Conservation (phyloP, 2,329 filamentous ascomycete genomes). For the Fusarium haematococcum region DNA sequence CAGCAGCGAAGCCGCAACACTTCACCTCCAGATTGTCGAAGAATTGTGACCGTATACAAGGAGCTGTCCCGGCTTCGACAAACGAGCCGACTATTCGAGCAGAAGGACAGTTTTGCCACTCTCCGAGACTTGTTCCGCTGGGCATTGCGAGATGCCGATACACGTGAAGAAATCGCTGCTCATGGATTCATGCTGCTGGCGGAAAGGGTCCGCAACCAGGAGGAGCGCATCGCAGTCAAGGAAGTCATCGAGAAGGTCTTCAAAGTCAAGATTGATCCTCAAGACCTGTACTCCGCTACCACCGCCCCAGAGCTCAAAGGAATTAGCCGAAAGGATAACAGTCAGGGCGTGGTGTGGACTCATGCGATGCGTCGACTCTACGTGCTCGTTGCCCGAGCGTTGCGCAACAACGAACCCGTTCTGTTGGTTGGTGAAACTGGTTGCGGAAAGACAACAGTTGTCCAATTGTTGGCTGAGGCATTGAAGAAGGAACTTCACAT, state of each 20-base stretch:
- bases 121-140: constrained; percentile 95
- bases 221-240: constrained; percentile 88
- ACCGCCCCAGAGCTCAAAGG: constrained; percentile 67
- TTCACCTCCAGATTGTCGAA: constrained; percentile 88
- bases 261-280: constrained; percentile 83
- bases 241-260: constrained; percentile 90
- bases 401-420: constrained; percentile 92
- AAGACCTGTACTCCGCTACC: constrained; percentile 75
- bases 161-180: constrained; percentile 85
- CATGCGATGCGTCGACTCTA: constrained; percentile 93
- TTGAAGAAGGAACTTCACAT: constrained; percentile 82
- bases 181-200: constrained; percentile 98
- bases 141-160: constrained; percentile 87
- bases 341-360: constrained; percentile 88
- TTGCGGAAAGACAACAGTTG: constrained; percentile 97
- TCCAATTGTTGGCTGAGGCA: constrained; percentile 89
- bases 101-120: constrained; percentile 97
- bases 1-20: constrained; percentile 88
- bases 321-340: constrained; percentile 59
- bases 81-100: constrained; percentile 91
- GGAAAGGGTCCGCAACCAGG: constrained; percentile 91
- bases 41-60: constrained; percentile 94
- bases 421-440: constrained; percentile 96
- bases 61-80: constrained; percentile 91
- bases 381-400: constrained; percentile 85